phyloP scores from a whole-genome alignment of 768 basidiomycete species.

The Boletus bicolor region DNA sequence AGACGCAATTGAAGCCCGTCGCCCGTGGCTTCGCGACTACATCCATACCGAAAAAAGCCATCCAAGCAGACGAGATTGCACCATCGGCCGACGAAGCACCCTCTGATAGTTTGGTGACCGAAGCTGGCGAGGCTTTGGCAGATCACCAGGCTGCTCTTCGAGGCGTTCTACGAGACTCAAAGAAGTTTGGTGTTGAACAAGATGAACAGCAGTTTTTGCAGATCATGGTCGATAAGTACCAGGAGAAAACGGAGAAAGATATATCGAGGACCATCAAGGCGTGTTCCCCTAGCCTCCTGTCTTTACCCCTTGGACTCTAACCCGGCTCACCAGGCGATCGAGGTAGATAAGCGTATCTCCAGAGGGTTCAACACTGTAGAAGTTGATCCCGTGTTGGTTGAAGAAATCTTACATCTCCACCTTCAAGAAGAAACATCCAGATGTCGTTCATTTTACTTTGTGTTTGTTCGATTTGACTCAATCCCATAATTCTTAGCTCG shows the following conservation, averaged over 20 bases:
- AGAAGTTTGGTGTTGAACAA: constrained; percentile 36
- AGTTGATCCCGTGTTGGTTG: constrained; percentile 54
- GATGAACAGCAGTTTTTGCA: constrained; percentile 62
- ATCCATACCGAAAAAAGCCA: constrained; percentile 75
- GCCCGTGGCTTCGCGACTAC: constrained; percentile 78
- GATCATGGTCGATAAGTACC: constrained; percentile 71
- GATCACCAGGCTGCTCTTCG: constrained; percentile 1
- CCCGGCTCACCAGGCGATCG: constrained; percentile 49
- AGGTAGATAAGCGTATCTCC: constrained; percentile 75
- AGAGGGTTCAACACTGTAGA: constrained; percentile 60
- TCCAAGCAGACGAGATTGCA: constrained; percentile 30
- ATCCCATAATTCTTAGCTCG: constrained; percentile 3
- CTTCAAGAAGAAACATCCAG: constrained; percentile 35
- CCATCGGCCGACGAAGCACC: constrained; percentile 8
- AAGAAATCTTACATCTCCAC: constrained; percentile 57
- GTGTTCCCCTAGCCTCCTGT: constrained; percentile 1
- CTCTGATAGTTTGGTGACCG: constrained; percentile 2
- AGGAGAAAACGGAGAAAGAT: constrained; percentile 89
- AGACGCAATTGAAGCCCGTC: constrained; percentile 72
- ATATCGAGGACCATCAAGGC: constrained; percentile 72
- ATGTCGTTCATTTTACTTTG: constrained; percentile 13
- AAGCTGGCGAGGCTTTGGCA: constrained; percentile 4
- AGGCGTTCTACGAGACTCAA: constrained; percentile 14
- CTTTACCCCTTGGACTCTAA: background rate
- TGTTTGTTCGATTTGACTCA: constrained; percentile 2